Evolutionary conservation across 2,329 filamentous ascomycete species (phyloP).

Genomic region (Tolypocladium sp.): DNA sequence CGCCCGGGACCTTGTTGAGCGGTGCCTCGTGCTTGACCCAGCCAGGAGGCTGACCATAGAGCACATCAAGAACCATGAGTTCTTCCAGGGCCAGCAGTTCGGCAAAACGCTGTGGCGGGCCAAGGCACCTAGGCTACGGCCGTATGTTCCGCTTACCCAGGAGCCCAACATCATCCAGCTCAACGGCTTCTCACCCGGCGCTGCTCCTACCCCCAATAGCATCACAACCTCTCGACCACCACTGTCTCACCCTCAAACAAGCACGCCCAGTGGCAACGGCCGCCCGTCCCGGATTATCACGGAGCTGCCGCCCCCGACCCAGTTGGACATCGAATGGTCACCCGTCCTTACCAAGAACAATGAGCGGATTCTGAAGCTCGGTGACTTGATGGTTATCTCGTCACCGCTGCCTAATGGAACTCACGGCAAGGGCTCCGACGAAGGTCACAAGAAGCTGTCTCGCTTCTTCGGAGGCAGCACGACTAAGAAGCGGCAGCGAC

Average conservation of each 20-base stretch:
- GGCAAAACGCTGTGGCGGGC: conserved; percentile 80
- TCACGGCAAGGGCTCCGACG: conserved; percentile 60
- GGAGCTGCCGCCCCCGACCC: conserved; percentile 90
- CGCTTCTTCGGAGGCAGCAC: conserved; percentile 88
- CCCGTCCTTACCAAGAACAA: conserved; percentile 85
- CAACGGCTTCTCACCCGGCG: conserved; percentile 40
- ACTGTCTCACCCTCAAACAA: conserved; percentile 25
- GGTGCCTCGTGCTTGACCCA: conserved; percentile 83
- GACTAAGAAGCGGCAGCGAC: conserved; percentile 82
- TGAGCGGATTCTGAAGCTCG: conserved; percentile 88
- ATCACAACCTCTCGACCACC: conserved; percentile 17
- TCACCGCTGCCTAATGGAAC: conserved; percentile 69
- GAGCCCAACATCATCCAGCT: conserved; percentile 69
- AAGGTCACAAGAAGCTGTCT: conserved; percentile 79
- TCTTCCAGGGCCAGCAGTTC: conserved; percentile 82
- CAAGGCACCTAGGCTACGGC: conserved; percentile 78
- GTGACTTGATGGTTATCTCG: conserved; percentile 78
- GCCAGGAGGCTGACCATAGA: conserved; percentile 78
- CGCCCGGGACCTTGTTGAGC: conserved; percentile 82
- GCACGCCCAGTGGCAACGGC: conserved; percentile 32
- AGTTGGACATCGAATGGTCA: conserved; percentile 97
- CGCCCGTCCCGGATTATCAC: conserved; percentile 80
- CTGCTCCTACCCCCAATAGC: conserved; percentile 13
- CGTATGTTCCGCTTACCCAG: conserved; percentile 68
- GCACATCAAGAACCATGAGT: conserved; percentile 92